phyloP scores from a whole-genome alignment of 148 eudicot species.

The Chenopodium formosanum region DNA sequence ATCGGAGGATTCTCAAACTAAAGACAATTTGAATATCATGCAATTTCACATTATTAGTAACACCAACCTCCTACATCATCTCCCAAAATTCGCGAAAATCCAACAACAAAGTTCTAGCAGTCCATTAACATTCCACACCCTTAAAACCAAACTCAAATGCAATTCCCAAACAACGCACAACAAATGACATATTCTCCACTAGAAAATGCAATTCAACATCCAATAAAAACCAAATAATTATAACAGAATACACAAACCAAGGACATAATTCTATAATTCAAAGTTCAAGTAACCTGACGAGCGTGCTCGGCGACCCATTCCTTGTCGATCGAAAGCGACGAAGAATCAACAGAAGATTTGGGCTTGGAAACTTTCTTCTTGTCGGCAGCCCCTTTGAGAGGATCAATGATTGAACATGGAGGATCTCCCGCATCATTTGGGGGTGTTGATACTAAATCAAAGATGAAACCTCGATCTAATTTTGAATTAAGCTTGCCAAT shows the following conservation, averaged over 20 bases:
- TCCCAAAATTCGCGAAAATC: neutral
- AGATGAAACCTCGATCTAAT: constrained; percentile 71
- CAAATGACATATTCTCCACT: neutral
- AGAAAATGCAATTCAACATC: neutral
- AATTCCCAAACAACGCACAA: neutral
- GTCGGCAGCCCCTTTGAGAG: constrained; percentile 18
- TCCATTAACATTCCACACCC: neutral
- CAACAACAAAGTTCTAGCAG: neutral
- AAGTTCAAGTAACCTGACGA: constrained; percentile 57
- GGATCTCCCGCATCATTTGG: constrained; percentile 75
- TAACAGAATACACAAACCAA: neutral
- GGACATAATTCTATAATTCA: neutral
- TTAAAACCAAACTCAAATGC: neutral
- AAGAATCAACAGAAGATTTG: constrained; percentile 47
- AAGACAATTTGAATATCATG: neutral
- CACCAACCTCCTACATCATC: neutral
- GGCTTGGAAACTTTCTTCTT: constrained; percentile 60
- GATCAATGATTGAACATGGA: constrained; percentile 54
- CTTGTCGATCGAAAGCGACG: constrained; percentile 53
- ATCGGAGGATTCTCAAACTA: neutral
- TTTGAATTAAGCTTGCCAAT: constrained; percentile 67
- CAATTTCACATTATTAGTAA: neutral
- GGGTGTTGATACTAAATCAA: constrained; percentile 78
- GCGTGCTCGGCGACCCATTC: constrained; percentile 97
- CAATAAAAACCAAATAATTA: neutral